Evolutionary conservation across 2,329 filamentous ascomycete species (phyloP).

Genomic region (Albifimbria verrucaria): DNA sequence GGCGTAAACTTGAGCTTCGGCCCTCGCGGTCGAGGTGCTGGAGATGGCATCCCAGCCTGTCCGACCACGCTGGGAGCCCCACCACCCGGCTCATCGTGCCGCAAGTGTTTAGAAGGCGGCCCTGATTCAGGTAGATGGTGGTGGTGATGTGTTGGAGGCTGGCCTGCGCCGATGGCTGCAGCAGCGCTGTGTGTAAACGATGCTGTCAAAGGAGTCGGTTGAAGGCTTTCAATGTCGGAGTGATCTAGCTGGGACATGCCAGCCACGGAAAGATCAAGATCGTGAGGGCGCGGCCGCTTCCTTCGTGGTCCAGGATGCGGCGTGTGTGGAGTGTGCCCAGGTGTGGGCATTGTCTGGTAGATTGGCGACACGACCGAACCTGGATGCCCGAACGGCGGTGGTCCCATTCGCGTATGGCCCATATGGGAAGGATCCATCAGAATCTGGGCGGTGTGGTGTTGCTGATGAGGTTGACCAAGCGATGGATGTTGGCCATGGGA

Average conservation of each 20-base stretch:
- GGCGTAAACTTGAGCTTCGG: slow-evolving; percentile 93
- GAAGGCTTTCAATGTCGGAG: slow-evolving; percentile 52
- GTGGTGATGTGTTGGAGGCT: slow-evolving; percentile 69
- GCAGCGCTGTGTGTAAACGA: slow-evolving; percentile 46
- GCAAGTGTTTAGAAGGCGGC: slow-evolving; percentile 65
- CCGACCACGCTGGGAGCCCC: slow-evolving; percentile 82
- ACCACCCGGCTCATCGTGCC: slow-evolving; percentile 53
- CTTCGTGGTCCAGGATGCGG: slow-evolving; percentile 30
- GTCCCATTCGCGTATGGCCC: slow-evolving; percentile 48
- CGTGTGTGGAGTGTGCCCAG: slow-evolving; percentile 27
- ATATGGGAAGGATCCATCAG: slow-evolving; percentile 55
- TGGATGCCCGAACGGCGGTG: slow-evolving; percentile 49
- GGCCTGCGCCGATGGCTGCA: slow-evolving; percentile 21
- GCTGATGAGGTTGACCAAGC: slow-evolving; percentile 38
- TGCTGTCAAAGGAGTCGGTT: slow-evolving; percentile 49
- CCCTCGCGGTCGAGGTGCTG: slow-evolving; percentile 75
- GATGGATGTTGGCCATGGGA: slow-evolving; percentile 28
- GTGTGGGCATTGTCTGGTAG: slow-evolving; percentile 47
- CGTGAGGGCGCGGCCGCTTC: slow-evolving; percentile 56
- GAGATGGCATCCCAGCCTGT: slow-evolving; percentile 80
- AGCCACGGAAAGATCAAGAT: slow-evolving; percentile 53
- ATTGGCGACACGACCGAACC: slow-evolving; percentile 49
- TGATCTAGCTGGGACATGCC: slow-evolving; percentile 52
- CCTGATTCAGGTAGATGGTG: slow-evolving; percentile 74
- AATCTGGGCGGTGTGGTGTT: slow-evolving; percentile 50